A percentile compares a stretch with the other conserved stretches of the same genome.
Conservation (phyloP, 2,329 filamentous ascomycete genomes). For the Claviceps monticola region DNA sequence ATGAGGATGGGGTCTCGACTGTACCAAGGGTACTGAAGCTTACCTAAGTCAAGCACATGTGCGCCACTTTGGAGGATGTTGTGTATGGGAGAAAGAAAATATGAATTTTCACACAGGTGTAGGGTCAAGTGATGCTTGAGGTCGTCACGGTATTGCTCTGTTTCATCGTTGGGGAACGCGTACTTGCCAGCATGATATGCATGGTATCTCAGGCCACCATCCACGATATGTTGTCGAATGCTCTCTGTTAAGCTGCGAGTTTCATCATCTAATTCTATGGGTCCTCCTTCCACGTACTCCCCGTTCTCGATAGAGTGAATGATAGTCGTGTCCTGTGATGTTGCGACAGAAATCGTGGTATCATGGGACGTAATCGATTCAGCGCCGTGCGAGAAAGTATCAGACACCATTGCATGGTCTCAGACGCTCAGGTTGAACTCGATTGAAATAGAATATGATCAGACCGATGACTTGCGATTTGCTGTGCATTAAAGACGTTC, state of each 20-base stretch:
- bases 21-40: constrained; percentile 8
- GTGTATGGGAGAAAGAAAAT: constrained; percentile 31
- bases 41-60: constrained; percentile 33
- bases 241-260: constrained; percentile 28
- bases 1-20: too few relatives aligned
- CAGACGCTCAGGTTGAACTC: neutral
- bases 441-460: neutral
- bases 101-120: constrained; percentile 23
- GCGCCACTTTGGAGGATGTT: constrained; percentile 23
- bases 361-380: constrained; percentile 1
- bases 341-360: constrained; percentile 18
- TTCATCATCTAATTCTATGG: constrained; percentile 18
- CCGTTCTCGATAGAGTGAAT: constrained; percentile 21
- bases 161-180: constrained; percentile 29
- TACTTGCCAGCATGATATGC: constrained; percentile 28
- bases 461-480: neutral
- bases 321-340: constrained; percentile 14
- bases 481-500: neutral
- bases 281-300: constrained; percentile 12
- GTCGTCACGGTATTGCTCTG: constrained; percentile 28
- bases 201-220: constrained; percentile 26
- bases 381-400: neutral
- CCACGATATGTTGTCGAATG: constrained; percentile 28
- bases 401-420: neutral
- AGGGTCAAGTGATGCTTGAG: constrained; percentile 27